Conservation (phyloP, 139 green algal species). For the Tetradesmus obliquus region DNA sequence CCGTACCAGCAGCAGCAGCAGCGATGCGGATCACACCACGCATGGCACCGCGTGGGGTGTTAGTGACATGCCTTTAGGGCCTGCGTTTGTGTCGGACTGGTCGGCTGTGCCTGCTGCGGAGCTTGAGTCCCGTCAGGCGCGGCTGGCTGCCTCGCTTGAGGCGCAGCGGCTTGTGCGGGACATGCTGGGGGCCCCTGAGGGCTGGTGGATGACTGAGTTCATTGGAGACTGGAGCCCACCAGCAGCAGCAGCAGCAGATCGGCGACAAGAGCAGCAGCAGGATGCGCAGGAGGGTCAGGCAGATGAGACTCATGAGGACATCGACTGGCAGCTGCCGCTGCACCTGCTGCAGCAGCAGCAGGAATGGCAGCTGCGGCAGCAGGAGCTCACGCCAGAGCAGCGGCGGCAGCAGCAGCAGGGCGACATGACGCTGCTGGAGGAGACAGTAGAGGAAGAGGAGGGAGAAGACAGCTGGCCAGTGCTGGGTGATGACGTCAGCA, state of each 20-base stretch:
- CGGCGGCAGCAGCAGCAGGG: not conserved
- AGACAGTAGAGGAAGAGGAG: not conserved
- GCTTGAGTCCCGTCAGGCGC: not conserved
- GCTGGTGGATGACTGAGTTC: slow-evolving; percentile 29
- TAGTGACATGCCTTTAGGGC: not conserved
- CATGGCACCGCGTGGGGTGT: slow-evolving; percentile 7
- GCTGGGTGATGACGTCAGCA: not conserved
- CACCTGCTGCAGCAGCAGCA: not conserved
- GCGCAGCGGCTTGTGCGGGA: slow-evolving; percentile 25
- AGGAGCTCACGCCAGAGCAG: not conserved
- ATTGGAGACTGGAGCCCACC: not conserved
- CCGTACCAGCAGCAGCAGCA: not conserved
- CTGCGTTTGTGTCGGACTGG: slow-evolving; percentile 21
- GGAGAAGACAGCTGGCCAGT: not conserved
- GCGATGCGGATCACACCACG: not conserved
- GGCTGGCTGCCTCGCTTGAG: slow-evolving; percentile 13
- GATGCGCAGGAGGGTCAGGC: not conserved
- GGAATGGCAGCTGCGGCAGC: not conserved
- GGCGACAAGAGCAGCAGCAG: not conserved
- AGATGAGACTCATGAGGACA: not conserved
- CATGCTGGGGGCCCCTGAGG: not conserved
- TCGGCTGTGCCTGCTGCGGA: not conserved
- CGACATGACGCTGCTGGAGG: not conserved
- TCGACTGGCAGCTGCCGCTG: slow-evolving; percentile 29
- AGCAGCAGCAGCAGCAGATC: slow-evolving; percentile 7